Evolutionary conservation across 1,284 basidiomycete genomes (phyloP).

Genomic region (Tylopilus sp.): DNA sequence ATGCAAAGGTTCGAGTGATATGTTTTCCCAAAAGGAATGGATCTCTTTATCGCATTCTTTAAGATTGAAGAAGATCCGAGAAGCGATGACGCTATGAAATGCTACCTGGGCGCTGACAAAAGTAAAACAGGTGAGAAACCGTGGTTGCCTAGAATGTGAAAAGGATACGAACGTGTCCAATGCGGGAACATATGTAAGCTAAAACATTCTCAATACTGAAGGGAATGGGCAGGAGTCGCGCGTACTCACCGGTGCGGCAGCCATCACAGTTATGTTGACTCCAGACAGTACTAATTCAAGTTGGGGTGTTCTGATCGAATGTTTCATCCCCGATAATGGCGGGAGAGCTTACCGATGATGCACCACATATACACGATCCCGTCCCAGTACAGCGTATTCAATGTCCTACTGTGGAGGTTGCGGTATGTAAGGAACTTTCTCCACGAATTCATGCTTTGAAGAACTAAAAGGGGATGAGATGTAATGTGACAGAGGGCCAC

Average conservation of each 20-base stretch:
- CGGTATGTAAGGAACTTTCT: slow-evolving; percentile 27
- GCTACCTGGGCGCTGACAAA: slow-evolving; percentile 25
- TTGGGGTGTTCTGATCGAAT: background rate
- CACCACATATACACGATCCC: slow-evolving; percentile 30
- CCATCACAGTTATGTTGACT: slow-evolving; percentile 19
- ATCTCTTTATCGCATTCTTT: slow-evolving; percentile 16
- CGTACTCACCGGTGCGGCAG: slow-evolving; percentile 22
- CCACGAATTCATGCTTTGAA: slow-evolving; percentile 27
- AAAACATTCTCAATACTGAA: background rate
- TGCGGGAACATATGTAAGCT: slow-evolving; percentile 19
- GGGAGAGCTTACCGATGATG: slow-evolving; percentile 20
- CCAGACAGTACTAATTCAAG: slow-evolving; percentile 17
- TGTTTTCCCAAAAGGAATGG: background rate
- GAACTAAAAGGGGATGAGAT: slow-evolving; percentile 16
- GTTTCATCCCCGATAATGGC: background rate
- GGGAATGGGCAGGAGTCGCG: background rate
- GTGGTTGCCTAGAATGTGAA: background rate
- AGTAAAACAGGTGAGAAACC: slow-evolving; percentile 8
- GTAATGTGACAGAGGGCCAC: background rate
- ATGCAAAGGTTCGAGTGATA: slow-evolving; percentile 12
- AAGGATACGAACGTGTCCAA: slow-evolving; percentile 27
- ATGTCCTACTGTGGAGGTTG: slow-evolving; percentile 12
- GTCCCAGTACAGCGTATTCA: slow-evolving; percentile 28
- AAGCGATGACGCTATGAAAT: slow-evolving; percentile 28
- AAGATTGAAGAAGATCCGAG: slow-evolving; percentile 32